Evolutionary conservation across 495 filamentous ascomycete genomes (phyloP).

Genomic region (Choiromyces venosus): DNA sequence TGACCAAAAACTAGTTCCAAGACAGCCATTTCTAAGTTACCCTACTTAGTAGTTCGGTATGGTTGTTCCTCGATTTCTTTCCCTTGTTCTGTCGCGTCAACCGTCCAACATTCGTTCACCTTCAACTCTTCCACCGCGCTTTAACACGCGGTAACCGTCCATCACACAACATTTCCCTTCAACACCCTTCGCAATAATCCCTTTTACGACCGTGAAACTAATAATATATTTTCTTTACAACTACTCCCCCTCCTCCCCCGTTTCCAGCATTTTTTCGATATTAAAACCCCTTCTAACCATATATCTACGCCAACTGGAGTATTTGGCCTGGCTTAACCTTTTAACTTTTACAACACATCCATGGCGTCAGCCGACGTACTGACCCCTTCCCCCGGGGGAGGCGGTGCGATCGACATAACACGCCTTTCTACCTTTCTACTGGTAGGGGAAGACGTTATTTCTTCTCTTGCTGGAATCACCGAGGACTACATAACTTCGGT

Average conservation of each 20-base stretch:
- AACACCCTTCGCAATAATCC: neutral
- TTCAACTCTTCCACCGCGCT: neutral
- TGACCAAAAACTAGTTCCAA: neutral
- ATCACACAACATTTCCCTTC: neutral
- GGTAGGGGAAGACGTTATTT: constrained; percentile 32
- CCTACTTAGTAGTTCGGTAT: neutral
- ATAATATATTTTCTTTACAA: neutral
- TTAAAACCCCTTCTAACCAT: neutral
- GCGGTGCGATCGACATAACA: constrained; percentile 33
- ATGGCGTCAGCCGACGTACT: constrained; percentile 42
- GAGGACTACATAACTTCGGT: constrained; percentile 36
- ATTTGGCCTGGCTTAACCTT: neutral
- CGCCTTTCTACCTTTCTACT: constrained; percentile 39
- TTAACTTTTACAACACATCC: neutral
- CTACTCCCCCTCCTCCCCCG: neutral
- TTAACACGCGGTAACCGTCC: neutral
- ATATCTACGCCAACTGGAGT: neutral
- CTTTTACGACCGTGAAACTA: neutral
- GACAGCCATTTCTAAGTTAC: neutral
- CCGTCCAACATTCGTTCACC: neutral
- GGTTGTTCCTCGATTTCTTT: neutral
- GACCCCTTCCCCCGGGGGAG: constrained; percentile 27
- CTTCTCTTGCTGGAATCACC: constrained; percentile 25
- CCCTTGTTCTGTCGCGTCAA: neutral
- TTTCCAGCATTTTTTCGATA: neutral